A percentile compares a stretch with the other conserved stretches of the same genome.
phyloP scores from a whole-genome alignment of 148 eudicot genomes.

The Heliamphora exappendiculata region DNA sequence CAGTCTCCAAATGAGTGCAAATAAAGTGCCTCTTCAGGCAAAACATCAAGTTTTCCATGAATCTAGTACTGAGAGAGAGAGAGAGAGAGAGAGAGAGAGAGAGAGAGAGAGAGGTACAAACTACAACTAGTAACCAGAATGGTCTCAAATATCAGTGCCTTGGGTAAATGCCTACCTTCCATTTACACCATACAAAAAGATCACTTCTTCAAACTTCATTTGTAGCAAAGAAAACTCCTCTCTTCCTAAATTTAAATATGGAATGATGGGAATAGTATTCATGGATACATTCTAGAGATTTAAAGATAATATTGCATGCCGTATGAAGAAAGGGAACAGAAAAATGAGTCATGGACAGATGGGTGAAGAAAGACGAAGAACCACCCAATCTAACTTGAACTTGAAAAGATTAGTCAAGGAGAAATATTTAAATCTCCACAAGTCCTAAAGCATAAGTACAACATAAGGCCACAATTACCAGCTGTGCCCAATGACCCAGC shows the following conservation, averaged over 20 bases:
- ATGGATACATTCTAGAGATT: too few species aligned
- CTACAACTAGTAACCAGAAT: background rate
- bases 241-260: background rate
- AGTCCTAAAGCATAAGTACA: background rate
- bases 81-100: background rate
- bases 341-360: background rate
- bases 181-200: background rate
- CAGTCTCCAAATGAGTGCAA: background rate
- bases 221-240: background rate
- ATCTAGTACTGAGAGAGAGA: too few species aligned
- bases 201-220: background rate
- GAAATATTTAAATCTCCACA: background rate
- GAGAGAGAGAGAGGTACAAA: background rate
- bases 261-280: background rate
- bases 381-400: background rate
- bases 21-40: background rate
- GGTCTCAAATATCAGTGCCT: too few species aligned
- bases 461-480: background rate
- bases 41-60: too few species aligned
- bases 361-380: too few species aligned
- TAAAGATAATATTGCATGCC: background rate
- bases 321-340: background rate
- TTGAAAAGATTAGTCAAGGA: background rate
- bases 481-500: background rate
- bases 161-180: too few species aligned